Conservation (phyloP, 306 rosid genomes). For the Gastrolobium villosum region DNA sequence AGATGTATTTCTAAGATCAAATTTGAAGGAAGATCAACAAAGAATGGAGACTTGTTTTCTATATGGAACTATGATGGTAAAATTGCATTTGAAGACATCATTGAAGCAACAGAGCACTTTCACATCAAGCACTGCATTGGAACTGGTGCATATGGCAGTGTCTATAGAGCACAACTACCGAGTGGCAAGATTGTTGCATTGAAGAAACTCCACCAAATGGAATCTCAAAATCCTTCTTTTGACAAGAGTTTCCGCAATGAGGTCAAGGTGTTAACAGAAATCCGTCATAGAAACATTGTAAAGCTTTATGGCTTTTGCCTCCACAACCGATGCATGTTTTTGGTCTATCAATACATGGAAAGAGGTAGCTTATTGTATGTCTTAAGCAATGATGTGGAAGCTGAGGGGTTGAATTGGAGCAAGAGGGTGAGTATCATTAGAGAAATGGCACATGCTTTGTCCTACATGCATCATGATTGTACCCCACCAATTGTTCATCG, state of each 20-base stretch:
- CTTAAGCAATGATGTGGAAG: conserved; percentile 4
- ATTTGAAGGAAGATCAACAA: background rate
- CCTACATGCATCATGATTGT: conserved; percentile 42
- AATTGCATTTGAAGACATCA: conserved; percentile 34
- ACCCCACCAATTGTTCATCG: conserved; percentile 24
- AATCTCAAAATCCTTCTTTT: conserved; percentile 3
- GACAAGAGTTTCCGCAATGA: conserved; percentile 13
- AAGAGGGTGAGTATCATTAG: conserved; percentile 24
- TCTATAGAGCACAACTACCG: background rate
- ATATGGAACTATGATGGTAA: conserved; percentile 36
- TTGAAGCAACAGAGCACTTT: conserved; percentile 18
- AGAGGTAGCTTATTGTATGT: conserved; percentile 31
- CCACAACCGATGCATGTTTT: conserved; percentile 29
- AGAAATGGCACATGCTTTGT: conserved; percentile 10
- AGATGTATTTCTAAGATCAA: too few species aligned
- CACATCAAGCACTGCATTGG: conserved; percentile 14
- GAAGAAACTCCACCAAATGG: conserved; percentile 22
- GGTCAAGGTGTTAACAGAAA: conserved; percentile 8
- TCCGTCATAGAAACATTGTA: conserved; percentile 1
- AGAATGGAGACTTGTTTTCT: conserved; percentile 30
- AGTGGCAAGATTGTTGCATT: background rate
- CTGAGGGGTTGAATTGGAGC: conserved; percentile 4
- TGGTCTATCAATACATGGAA: conserved; percentile 37
- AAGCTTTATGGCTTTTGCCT: conserved; percentile 31
- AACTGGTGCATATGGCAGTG: conserved; percentile 13